Evolutionary conservation across 371 early-diverging fungal genomes (phyloP), one percentile per base, ranked within the genome.

Genomic region (Apophysomyces elegans): DNA sequence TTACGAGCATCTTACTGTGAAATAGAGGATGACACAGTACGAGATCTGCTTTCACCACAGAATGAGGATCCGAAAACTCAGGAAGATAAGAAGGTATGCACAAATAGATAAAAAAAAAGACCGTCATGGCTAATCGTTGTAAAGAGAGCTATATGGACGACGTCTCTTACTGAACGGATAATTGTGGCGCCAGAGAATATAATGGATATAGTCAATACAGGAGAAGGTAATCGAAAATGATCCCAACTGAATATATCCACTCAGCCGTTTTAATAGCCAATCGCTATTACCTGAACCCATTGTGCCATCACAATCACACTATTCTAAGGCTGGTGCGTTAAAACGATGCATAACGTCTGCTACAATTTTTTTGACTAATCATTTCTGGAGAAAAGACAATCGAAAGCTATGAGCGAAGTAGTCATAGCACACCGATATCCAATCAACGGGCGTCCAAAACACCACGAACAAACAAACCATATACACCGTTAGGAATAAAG

Each of bases 11-110:
- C 97, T 2, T 99, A 95, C 78, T 66, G 97, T 38, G 99, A 99
- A 75, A 96, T 99, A 57, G 99, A 99, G 80, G 99, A 99, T 77
- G 99, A 99, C 75, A 85, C 89, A 0, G 84, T 99, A 36, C 87
- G 91, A 62, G 98, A 99, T 72, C 76, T 99, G 65, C 73, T 99
- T 7, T 75, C 89, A 21, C 95, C 96, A 0, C 84, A 88, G 13
- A 88, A 88, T 43, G 83, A 80, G 46, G 92, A 96, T 59, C 71
- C 96, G 14, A 84, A 88, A 66, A 95, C 96, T 50, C 91, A 90
- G 61, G 95, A 95, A 63, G 90, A 92, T 67, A 74, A 85, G 56
- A 84, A 82, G 65, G 89, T 88, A 73, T 50, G 9, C 21, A 21
- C 4, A 16, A 21, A 1, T 50, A 58, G 11, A 50, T 9, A 50